Evolutionary conservation across 805 yeast species (phyloP), one percentile per base, ranked within the genome.

Genomic region (Lipomyces yamanashiensis): DNA sequence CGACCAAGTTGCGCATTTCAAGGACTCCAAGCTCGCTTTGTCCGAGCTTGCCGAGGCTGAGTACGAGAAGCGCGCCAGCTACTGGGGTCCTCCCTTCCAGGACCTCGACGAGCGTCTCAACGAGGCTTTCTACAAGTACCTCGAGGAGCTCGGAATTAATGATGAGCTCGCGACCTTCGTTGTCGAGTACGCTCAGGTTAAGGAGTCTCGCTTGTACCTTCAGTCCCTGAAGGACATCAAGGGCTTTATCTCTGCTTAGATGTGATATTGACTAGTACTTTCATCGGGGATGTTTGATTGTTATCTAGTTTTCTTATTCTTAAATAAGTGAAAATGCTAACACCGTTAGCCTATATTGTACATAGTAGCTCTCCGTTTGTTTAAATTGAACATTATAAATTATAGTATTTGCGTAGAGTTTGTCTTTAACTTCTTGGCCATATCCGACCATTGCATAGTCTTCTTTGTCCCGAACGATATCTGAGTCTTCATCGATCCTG

Each of bases 81-180:
- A 63, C 62, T 59, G 66, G 64, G 69, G 69, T 10, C 69, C 69
- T 9, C 62, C 62, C 4, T 66, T 61, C 63, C 39, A 37, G 12
- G 62, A 59, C 28, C 64, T 66, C 34, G 69, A 66, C 15, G 60
- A 59, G 45, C 51, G 54, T 34, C 57, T 66, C n/a, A 59, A 51
- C 21, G 62, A 64, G 17, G 50, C 61, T 6, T 47, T 54, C 45
- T 36, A 34, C 50, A 45, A 43, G 12, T 64, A 66, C 47, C 36
- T 66, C 34, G 64, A 36, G 48, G 56, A 56, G 41, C 36, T 48
- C 15, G 67, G 67, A 8, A 15, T 66, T 41, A 49, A 21, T 49
- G 61, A 59, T 19, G 60, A 59, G 19, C 2, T 64, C 36, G 62
- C 62, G 8, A 13, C 10, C 19, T 59, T 59, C 51, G 49, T 66